Percentiles rank a stretch among this genome's conserved stretches.
These are phyloP conservation scores for Tylopilus cervinicoccineus DNA, from an alignment of 768 basidiomycete genomes.

Conservation along the genomic window DNA sequence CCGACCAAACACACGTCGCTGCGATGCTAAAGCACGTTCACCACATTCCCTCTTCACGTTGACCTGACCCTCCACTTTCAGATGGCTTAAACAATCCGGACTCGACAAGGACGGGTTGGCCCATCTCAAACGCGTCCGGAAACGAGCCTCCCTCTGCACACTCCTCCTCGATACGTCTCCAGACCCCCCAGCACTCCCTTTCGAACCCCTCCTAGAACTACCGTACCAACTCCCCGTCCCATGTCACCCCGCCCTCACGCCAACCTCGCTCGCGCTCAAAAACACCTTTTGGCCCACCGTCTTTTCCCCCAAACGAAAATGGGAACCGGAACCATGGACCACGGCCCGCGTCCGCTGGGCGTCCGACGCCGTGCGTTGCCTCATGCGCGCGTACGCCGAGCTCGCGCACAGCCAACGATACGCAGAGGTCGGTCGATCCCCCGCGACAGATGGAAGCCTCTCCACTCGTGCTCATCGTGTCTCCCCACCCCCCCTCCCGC, in stretches of 20 bases:
- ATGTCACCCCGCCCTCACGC: constrained; percentile 60
- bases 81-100: constrained; percentile 65
- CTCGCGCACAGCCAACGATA: constrained; percentile 30
- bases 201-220: constrained; percentile 38
- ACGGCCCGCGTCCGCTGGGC: constrained; percentile 71
- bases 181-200: constrained; percentile 47
- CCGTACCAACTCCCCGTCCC: constrained; percentile 67
- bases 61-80: constrained; percentile 22
- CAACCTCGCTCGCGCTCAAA: constrained; percentile 61
- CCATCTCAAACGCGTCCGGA: constrained; percentile 77
- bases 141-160: constrained; percentile 41
- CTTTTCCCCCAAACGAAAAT: constrained; percentile 65
- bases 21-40: constrained; percentile 55
- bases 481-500: not conserved
- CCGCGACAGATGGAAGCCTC: not conserved
- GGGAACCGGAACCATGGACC: constrained; percentile 66
- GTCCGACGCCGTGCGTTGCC: constrained; percentile 54
- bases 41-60: not conserved
- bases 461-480: not conserved
- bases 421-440: constrained; percentile 53
- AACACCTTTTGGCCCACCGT: constrained; percentile 82
- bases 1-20: constrained; percentile 54
- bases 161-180: constrained; percentile 50
- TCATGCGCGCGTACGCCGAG: constrained; percentile 46
- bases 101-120: constrained; percentile 59